These are phyloP conservation scores for Phialophora macrospora DNA, from an alignment of 2,329 filamentous ascomycete genomes.

Conservation along the genomic window DNA sequence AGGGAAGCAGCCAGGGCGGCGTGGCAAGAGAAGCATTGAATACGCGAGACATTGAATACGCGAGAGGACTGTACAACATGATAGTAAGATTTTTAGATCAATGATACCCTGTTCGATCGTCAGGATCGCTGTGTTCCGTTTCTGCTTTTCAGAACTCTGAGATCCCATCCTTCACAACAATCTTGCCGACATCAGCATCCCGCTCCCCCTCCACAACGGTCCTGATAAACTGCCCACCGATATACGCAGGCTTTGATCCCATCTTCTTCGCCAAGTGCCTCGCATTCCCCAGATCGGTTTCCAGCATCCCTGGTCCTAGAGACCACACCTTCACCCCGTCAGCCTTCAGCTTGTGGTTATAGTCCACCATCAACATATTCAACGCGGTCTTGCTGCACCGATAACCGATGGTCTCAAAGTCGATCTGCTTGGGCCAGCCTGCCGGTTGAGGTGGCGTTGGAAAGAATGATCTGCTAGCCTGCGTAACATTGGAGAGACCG, in stretches of 20 bases:
- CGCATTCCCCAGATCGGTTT: constrained; percentile 49
- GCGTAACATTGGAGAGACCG: constrained; percentile 40
- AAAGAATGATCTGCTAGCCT: constrained; percentile 21
- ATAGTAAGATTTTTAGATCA: neutral
- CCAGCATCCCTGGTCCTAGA: constrained; percentile 55
- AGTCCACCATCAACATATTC: constrained; percentile 47
- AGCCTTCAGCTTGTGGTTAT: constrained; percentile 48
- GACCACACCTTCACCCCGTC: constrained; percentile 56
- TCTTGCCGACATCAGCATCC: constrained; percentile 43
- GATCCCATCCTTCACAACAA: constrained; percentile 42
- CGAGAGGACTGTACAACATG: no score
- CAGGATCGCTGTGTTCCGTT: neutral
- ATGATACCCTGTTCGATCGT: constrained; percentile 1
- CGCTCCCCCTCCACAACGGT: constrained; percentile 40
- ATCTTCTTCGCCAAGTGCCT: constrained; percentile 37
- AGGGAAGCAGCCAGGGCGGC: constrained; percentile 1
- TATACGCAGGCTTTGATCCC: constrained; percentile 41
- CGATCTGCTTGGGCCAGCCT: constrained; percentile 53
- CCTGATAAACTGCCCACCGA: constrained; percentile 39
- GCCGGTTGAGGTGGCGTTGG: constrained; percentile 39
- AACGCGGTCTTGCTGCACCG: constrained; percentile 52
- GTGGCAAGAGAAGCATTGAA: constrained; percentile 11
- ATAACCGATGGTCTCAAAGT: constrained; percentile 41
- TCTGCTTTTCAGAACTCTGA: constrained; percentile 36
- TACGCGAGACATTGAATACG: neutral